Evolutionary conservation across 345 rosid species (phyloP).

Genomic region (Hirschfeldia incana): DNA sequence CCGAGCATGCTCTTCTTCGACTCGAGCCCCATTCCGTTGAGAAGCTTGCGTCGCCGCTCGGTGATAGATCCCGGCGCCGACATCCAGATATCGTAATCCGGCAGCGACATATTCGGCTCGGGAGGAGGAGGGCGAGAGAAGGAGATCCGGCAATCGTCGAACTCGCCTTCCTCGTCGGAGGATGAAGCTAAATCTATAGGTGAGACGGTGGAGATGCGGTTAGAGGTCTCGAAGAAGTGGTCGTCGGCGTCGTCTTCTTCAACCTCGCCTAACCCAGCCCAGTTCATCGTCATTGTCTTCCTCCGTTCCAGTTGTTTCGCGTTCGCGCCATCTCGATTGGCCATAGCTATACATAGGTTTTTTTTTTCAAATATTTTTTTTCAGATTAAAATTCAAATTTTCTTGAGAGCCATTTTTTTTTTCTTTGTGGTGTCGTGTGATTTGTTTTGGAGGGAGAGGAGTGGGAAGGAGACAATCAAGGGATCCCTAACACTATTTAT

Average conservation of each 20-base stretch:
- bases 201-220: constrained; percentile 54
- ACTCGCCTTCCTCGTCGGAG: constrained; percentile 66
- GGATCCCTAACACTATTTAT: not conserved
- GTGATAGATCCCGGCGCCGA: constrained; percentile 79
- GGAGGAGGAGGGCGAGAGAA: constrained; percentile 44
- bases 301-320: not conserved
- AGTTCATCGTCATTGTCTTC: constrained; percentile 71
- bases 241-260: constrained; percentile 59
- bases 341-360: not conserved
- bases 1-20: constrained; percentile 46
- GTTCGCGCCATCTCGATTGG: not conserved
- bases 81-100: constrained; percentile 83
- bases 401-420: not conserved
- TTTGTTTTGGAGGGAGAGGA: not conserved
- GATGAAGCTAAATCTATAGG: constrained; percentile 63
- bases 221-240: constrained; percentile 58
- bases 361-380: too few species aligned
- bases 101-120: constrained; percentile 42
- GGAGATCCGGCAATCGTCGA: constrained; percentile 69
- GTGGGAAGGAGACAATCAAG: not conserved
- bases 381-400: not conserved
- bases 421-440: not conserved
- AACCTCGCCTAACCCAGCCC: constrained; percentile 66
- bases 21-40: constrained; percentile 76
- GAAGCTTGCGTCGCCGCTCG: constrained; percentile 69